Conservation (phyloP, 179 eudicot species). For the Patellifolia procumbens region DNA sequence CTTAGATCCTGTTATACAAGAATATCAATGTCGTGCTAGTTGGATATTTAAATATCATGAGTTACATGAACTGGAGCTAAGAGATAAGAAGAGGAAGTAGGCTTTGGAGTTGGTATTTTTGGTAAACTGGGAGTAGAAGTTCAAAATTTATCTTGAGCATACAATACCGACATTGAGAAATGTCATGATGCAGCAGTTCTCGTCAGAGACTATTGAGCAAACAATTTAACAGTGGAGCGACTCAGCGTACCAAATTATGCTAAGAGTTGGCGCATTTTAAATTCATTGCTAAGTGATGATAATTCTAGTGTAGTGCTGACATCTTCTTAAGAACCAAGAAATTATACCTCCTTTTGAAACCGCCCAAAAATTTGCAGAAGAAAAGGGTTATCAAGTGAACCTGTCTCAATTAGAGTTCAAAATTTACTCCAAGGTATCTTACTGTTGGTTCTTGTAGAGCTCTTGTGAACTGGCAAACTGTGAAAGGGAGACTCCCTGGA, state of each 20-base stretch:
- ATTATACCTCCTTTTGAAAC: too few species aligned
- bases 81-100: not conserved
- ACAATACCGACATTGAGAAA: not conserved
- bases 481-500: not conserved
- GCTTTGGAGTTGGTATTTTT: not conserved
- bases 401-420: not conserved
- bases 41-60: not conserved
- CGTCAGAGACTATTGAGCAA: too few species aligned
- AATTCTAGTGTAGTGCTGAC: too few species aligned
- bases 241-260: too few species aligned
- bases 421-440: too few species aligned
- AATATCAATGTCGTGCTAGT: not conserved
- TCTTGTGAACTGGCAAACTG: not conserved
- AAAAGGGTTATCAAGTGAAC: too few species aligned
- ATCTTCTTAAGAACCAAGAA: too few species aligned
- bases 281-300: too few species aligned
- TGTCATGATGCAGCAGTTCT: not conserved
- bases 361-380: too few species aligned
- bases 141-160: not conserved
- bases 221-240: too few species aligned
- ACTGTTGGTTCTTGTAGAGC: not conserved
- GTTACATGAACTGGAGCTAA: not conserved
- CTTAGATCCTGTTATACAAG: not conserved
- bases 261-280: too few species aligned
- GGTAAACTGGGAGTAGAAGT: not conserved